Base-by-base conservation (phyloP, 208 protist species). In the Leishmania turanica region DNA sequence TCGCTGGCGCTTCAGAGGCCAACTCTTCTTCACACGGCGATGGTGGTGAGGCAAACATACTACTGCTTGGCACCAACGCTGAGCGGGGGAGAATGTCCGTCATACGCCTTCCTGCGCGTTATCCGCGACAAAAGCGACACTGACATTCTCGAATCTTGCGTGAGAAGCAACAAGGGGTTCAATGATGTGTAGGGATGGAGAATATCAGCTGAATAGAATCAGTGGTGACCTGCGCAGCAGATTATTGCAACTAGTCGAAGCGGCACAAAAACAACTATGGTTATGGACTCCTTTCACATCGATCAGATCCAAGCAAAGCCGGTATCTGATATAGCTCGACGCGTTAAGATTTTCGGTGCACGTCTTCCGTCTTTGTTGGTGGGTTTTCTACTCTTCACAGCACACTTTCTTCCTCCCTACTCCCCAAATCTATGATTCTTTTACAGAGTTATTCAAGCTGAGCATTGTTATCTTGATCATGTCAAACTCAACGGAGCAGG, bases 91-190 rank as follows among this genome's bases (percentile, higher is more conserved):
- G 82, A 84, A 8, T 96, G 92, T 58, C 90, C 90, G 62, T 96
- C 90, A 21, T 93, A 92, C 77, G 69, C 72, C n/a, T 94, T 96
- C 85, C 75, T 96, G 69, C 77, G 83, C 17, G 74, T 87, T 45
- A 78, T 94, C 15, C 79, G 81, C 58, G 83, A 75, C 1, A 96
- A 94, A 77, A 81, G 56, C 21, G 90, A 94, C 70, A 66, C 75
- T 34, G 85, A 93, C 45, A 87, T 96, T 80, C 62, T 96, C 40
- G 74, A 71, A 40, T 87, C 88, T 1, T 96, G 90, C 77, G 86
- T 77, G 24, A 78, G 40, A 75, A 82, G 75, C 5, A 92, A 93
- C 80, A 75, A 75, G 27, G 66, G 47, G 3, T 93, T 86, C 75
- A 73, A 90, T 78, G 73, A 34, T 17, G 2, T 81, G 27, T 90